Percentiles rank a stretch among this genome's conserved stretches.
These are phyloP conservation scores for Musa beccarii DNA, from an alignment of 176 grass and related monocot genomes.

Conservation along the genomic window DNA sequence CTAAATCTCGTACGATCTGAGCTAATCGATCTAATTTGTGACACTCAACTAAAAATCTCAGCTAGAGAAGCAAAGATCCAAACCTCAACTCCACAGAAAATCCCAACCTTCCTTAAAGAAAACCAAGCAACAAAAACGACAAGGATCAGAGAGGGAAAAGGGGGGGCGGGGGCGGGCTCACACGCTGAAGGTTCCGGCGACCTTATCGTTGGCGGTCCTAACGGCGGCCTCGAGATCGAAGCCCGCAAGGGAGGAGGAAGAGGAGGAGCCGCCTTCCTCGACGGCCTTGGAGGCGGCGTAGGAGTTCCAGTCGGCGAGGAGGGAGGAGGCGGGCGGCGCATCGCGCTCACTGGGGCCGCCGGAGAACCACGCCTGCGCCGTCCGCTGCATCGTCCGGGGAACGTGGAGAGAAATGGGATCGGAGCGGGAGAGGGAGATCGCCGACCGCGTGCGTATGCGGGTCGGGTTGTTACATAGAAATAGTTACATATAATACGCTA, in stretches of 20 bases:
- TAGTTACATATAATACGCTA: too few species aligned
- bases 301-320: constrained; percentile 96
- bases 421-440: background rate
- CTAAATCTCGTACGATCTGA: background rate
- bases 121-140: constrained; percentile 2
- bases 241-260: constrained; percentile 29
- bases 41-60: background rate
- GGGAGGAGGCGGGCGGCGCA: constrained; percentile 30
- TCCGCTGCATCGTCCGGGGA: constrained; percentile 25
- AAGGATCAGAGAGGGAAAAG: background rate
- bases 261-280: constrained; percentile 42
- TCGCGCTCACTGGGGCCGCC: constrained; percentile 33
- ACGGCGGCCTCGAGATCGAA: constrained; percentile 94
- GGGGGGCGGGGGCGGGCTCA: constrained; percentile 20
- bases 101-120: background rate
- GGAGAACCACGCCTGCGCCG: constrained; percentile 70
- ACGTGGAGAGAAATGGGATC: background rate
- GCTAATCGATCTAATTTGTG: background rate
- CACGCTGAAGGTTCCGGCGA: constrained; percentile 68
- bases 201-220: constrained; percentile 74
- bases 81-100: background rate
- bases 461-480: too few species aligned
- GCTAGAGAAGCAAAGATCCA: background rate
- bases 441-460: background rate
- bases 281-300: constrained; percentile 82